Evolutionary conservation across 768 basidiomycete species (phyloP).

Genomic region (Lactarius hatsudake): DNA sequence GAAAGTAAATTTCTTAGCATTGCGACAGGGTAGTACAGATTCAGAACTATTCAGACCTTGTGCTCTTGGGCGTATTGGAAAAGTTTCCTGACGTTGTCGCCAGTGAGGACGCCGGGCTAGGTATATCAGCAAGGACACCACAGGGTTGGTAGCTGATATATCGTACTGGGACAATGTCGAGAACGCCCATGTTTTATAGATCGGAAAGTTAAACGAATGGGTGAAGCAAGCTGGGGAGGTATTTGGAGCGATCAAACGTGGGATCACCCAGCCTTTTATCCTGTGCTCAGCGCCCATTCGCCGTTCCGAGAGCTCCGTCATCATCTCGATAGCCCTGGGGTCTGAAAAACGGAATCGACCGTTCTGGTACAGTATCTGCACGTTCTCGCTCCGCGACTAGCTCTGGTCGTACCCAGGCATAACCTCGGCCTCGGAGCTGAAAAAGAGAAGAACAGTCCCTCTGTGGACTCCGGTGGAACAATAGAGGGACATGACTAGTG

Average conservation of each 20-base stretch:
- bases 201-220: not conserved
- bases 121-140: constrained; percentile 1
- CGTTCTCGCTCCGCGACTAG: not conserved
- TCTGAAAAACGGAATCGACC: constrained; percentile 13
- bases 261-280: constrained; percentile 5
- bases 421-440: constrained; percentile 6
- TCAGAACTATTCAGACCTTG: constrained; percentile 53
- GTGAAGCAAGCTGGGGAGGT: constrained; percentile 8
- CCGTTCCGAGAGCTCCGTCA: constrained; percentile 24
- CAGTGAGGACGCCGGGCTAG: constrained; percentile 92
- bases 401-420: constrained; percentile 9
- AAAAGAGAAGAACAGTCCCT: not conserved
- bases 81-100: constrained; percentile 91
- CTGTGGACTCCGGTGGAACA: not conserved
- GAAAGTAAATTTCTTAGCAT: constrained; percentile 21
- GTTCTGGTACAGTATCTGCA: constrained; percentile 1
- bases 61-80: constrained; percentile 91
- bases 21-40: constrained; percentile 9
- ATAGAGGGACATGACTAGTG: not conserved
- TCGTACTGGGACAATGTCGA: constrained; percentile 80
- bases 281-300: constrained; percentile 8
- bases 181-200: constrained; percentile 61
- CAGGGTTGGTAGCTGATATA: not conserved
- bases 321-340: constrained; percentile 1
- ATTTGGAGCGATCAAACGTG: constrained; percentile 1